Base-by-base conservation (phyloP, 805 yeast species). In the Ogataea salicorniae region DNA sequence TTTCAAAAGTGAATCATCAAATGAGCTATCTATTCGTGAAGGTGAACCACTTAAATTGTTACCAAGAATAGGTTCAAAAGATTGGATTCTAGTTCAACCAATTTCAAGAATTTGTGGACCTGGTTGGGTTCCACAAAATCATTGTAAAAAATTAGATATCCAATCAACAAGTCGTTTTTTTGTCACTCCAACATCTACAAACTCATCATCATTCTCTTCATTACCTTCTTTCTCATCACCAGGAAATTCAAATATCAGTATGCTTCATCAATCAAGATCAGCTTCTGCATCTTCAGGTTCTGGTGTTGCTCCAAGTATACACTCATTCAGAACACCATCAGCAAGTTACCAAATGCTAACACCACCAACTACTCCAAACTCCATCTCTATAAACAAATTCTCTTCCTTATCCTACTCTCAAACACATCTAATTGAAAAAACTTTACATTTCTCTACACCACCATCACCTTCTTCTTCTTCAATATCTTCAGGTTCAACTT, bases 21-120 rank as follows among this genome's bases (percentile, higher is more conserved):
- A 67, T 40, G 85, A 80, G 54, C 60, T 80, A 7, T 54, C 73
- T 1, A 67, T 77, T 1, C 60, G 63, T 2, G 72, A 71, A 37
- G 83, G 83, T 13, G 84, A 78, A 49, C 72, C 77, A 16, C 61
- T 80, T 26, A 79, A 76, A 55, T 60, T 80, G 18, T 50, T 79
- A 5, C 74, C 74, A 44, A 61, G 74, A 37, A 70, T 67, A 38
- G 74, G 46, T 1, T 31, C 74, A 1, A 72, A 74, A 54, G 84
- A 83, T 1, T 78, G 83, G 81, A 60, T 79, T 2, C 59, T 77
- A 39, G 84, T 77, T 8, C 78, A 79, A 58, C 74, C 77, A n/a
- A 70, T 80, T 34, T 77, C 76, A 38, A 67, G 72, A 48, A 48
- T 76, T 31, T 60, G 67, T 5, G 61, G 58, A 4, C 73, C 77